Evolutionary conservation across 345 rosid genomes (phyloP), one percentile per base, ranked within the genome.

Genomic region (Aquilaria yunnanensis): DNA sequence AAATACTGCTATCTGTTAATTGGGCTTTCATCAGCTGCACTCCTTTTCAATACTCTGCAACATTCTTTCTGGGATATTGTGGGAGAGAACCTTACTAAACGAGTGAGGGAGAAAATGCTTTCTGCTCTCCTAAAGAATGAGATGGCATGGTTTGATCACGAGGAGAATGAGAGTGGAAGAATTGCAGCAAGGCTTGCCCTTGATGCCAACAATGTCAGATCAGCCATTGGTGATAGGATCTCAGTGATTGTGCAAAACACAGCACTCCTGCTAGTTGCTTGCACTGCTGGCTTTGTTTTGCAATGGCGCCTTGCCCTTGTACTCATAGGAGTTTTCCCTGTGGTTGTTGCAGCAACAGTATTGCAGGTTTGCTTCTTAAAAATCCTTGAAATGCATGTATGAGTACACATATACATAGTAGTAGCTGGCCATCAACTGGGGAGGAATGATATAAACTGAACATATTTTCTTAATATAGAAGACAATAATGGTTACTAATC

Each of bases 221-320:
- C 98, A 2, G 98, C 98, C 43, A 93, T 93, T 23, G 98, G 98
- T 73, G 98, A 93, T 73, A 73, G 98, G 48, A 93, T 93, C 54
- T 90, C 97, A 0, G 92, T 93, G 62, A 93, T 93, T 56, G 98
- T 93, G 51, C 98, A 93, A 83, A 93, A 93, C 70, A 90, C 94
- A 33, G 92, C 98, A 12, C 80, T 90, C 62, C 74, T 93, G 96
- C 88, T 93, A 1, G 98, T 93, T 54, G 97, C 98, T 59, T 93
- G 98, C 78, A 93, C 97, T 50, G 97, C 92, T 5, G 97, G 98
- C 52, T 93, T 93, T 70, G 94, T 93, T 70, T 74, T 93, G 80
- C 97, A 93, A 61, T 93, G 98, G 98, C 92, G 98, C 31, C 98
- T 93, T 34, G 98, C 98, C 66, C 94, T 93, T 52, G 96, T 93